Base-by-base conservation (phyloP, 495 filamentous ascomycete genomes). In the Stereocaulon alpinum region DNA sequence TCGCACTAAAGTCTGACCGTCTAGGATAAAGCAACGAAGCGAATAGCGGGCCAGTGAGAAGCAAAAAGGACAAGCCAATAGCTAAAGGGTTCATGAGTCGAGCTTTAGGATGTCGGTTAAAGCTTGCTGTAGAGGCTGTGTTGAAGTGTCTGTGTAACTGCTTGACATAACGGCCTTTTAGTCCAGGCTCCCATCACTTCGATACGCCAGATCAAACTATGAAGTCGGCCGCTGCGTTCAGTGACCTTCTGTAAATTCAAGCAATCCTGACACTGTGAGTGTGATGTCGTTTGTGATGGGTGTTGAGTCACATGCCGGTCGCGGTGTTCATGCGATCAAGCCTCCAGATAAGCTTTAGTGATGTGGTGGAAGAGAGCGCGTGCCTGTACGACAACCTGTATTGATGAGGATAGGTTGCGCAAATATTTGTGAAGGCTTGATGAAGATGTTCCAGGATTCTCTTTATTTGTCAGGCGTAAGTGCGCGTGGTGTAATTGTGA, bases 161-260 rank as follows among this genome's bases (percentile, higher is more conserved):
- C 2, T 37, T 37, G 49, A 52, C 49, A 52, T 52, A 52, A 37
- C 34, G 49, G 30, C 30, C 49, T 17, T 0, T 17, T 34, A 29
- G 7, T 52, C 49, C 49, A 52, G 49, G 30, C 49, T 52, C 49
- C 49, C 49, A 52, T 52, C 15, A n/a, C 18, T 32, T 52, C 34
- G 15, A 32, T 30, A 29, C 30, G 29, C 17, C n/a, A 37, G 34
- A 6, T 37, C 14, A n/a, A n/a, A 20, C 1, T 37, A 24, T 4
- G n/a, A 52, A 29, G n/a, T n/a, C 30, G 17, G 9, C 1, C 34
- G n/a, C 10, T 18, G 30, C 29, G 34, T 37, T 37, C 34, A 37
- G 34, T 37, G 34, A 34, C 15, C 34, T 50, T 37, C 9, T 32
- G 32, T 15, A 4, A 0, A 4, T 12, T 6, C 7, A 18, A 32